phyloP scores from a whole-genome alignment of 768 basidiomycete species.

The Vararia minispora region DNA sequence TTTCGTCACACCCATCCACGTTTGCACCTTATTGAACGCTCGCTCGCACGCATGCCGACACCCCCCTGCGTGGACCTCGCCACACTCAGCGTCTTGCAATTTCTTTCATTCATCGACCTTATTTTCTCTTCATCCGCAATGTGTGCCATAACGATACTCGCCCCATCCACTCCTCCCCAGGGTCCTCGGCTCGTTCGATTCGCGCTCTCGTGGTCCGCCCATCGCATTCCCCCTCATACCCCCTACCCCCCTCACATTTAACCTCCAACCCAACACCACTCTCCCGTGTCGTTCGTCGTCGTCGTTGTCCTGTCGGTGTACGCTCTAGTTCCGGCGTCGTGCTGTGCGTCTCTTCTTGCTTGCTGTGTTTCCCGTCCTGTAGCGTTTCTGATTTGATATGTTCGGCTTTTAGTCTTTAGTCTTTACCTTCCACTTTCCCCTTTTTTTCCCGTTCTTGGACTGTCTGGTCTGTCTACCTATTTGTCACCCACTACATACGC shows the following conservation, averaged over 20 bases:
- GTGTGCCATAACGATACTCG: conserved; percentile 12
- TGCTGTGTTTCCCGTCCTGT: too few species aligned
- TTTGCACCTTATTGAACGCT: too few species aligned
- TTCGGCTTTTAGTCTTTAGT: too few species aligned
- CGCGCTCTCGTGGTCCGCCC: not conserved
- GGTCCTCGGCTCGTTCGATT: not conserved
- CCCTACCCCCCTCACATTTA: conserved; percentile 1
- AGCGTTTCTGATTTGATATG: too few species aligned
- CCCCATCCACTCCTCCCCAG: not conserved
- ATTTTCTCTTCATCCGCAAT: conserved; percentile 2
- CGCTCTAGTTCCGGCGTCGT: not conserved
- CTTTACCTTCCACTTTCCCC: too few species aligned
- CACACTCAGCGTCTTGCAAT: not conserved
- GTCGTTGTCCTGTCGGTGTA: not conserved
- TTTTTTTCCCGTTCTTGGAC: too few species aligned
- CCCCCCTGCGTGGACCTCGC: too few species aligned
- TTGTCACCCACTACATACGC: too few species aligned
- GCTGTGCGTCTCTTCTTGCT: not conserved
- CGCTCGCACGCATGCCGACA: too few species aligned
- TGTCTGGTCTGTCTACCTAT: too few species aligned
- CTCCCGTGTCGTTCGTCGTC: conserved; percentile 5
- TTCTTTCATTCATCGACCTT: conserved; percentile 4
- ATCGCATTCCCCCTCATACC: conserved; percentile 5
- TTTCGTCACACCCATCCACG: too few species aligned
- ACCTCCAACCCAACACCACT: not conserved